Evolutionary conservation across 192 early-diverging fungal species (phyloP).

Genomic region (Backusella psychrophila): DNA sequence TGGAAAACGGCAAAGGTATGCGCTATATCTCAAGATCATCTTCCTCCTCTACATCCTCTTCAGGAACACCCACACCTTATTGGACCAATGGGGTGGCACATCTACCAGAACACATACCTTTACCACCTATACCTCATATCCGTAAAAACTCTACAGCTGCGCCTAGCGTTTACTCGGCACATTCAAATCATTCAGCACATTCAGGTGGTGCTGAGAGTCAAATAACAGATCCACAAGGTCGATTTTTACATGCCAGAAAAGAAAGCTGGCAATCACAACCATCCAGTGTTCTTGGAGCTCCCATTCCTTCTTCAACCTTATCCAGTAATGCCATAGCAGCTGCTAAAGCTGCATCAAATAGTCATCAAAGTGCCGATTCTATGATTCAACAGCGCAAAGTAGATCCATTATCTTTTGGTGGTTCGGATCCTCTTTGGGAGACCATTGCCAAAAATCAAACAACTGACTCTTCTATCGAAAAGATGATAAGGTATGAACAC

Average conservation of each 20-base stretch:
- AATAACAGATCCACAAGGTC: background rate
- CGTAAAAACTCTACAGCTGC: background rate
- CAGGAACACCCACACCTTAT: background rate
- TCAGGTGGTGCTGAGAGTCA: background rate
- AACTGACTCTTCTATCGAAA: conserved; percentile 29
- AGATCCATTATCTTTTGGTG: conserved; percentile 32
- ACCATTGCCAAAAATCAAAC: conserved; percentile 31
- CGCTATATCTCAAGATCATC: conserved; percentile 5
- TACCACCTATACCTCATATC: conserved; percentile 5
- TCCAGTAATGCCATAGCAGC: background rate
- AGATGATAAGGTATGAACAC: conserved; percentile 32
- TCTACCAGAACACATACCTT: conserved; percentile 3
- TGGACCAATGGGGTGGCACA: background rate
- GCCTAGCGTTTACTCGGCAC: background rate
- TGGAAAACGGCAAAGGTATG: background rate
- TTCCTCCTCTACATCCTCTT: background rate
- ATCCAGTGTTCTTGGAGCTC: background rate
- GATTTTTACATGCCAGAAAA: conserved; percentile 7
- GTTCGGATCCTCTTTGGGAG: conserved; percentile 36
- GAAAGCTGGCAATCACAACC: conserved; percentile 3
- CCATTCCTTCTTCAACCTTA: background rate
- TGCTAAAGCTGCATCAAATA: background rate
- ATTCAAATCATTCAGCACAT: background rate
- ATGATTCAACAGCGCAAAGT: conserved; percentile 26
- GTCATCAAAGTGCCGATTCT: background rate